Evolutionary conservation across 768 basidiomycete species (phyloP), one percentile per base, ranked within the genome.

Genomic region (Baorangia bicolor): DNA sequence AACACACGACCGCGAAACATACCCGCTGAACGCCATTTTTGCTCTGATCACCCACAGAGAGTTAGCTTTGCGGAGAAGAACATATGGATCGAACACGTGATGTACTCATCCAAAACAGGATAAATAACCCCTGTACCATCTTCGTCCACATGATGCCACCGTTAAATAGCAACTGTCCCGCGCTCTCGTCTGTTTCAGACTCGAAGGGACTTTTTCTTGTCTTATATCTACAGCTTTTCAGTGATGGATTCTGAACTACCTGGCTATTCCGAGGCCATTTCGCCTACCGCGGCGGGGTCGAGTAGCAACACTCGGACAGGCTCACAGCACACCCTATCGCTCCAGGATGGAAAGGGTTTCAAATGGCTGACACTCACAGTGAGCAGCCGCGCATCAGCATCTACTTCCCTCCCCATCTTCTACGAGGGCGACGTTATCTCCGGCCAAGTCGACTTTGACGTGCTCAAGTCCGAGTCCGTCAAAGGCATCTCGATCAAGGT

Each of bases 371-470:
- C 73, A 18, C 69, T 85, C 11, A 67, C 68, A 34, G 64, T 85
- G 20, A 69, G 69, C 45, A 82, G 79, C 61, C 77, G 81, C 31
- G 69, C 76, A 25, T 65, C 70, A 6, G 68, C 58, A 4, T 49
- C 78, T 0, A 59, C 73, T 20, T 74, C 72, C 12, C 67, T 76
- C 25, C 84, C 82, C 20, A 62, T 75, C 27, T 83, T 80, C 60
- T 64, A 75, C 44, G 74, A 80, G 56, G 78, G 75, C 11, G 82
- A 87, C 62, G 55, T 61, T 14, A 72, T 87, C 49, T 62, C 76
- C 2, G 84, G 85, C 23, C 66, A 69, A 10, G 81, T 85, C 2
- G 78, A 80, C 59, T 61, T 85, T 28, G 77, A 82, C 49, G 68
- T 82, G 33, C 72, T 75, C 56, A 81, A 80, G 61, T 67, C 78